Base-by-base conservation (phyloP, 345 rosid species). In the Luvunga scandens region DNA sequence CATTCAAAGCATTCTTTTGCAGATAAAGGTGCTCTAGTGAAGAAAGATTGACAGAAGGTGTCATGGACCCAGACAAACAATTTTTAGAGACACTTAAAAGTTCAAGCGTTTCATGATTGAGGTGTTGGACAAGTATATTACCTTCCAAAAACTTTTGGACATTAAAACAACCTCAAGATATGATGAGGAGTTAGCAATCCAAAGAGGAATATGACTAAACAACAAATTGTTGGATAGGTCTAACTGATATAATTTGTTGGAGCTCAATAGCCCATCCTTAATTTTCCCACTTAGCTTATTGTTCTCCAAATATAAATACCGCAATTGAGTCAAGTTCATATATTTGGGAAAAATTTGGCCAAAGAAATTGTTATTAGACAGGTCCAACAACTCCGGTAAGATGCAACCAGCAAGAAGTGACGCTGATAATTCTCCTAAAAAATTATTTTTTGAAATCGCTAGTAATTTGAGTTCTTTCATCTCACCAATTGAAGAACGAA, bases 161-260 rank as follows among this genome's bases (percentile, higher is more conserved):
- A 61, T 10, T 3, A 5, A 25, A 27, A 61, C 19, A 3, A 0
- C 0, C 7, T 4, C 0, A 4, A 61, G 65, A 4, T 8, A 0
- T 12, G 31, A 10, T 34, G 36, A 34, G 6, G 12, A 10, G 65
- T 61, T 61, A 8, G 19, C 65, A 9, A 61, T 61, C 65, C 65
- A 61, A 6, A 4, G 18, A 25, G 65, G 65, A 27, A 61, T 27
- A 9, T 10, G 2, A 12, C 65, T 33, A 13, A 33, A 61, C 4
- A 61, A 25, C 1, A 9, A 1, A 5, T 62, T 62, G 34, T 4
- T 62, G 33, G 66, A 62, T 62, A 62, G 4, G 14, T 62, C 66
- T 62, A 62, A 62, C 1, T 0, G 18, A 0, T 0, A 0, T 25
- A 61, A 25, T 0, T 0, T 0, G 1, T 1, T 9, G 16, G 18